Base-by-base conservation (phyloP, 192 early-diverging fungal species). In the Backusella macrospora region DNA sequence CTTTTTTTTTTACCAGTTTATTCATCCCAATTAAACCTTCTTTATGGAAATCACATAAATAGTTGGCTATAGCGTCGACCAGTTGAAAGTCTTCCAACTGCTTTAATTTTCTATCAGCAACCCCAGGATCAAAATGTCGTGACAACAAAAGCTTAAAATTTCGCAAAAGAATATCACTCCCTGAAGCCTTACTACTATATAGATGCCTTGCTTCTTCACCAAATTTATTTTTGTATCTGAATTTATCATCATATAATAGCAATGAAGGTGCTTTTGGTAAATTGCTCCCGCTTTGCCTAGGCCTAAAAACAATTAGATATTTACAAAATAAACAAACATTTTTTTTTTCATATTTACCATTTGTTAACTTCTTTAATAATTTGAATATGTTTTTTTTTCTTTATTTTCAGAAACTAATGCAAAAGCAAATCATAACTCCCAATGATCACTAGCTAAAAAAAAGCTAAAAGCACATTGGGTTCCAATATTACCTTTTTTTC, bases 61-160 rank as follows among this genome's bases (percentile, higher is more conserved):
- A 86, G 46, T 86, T 81, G 5, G 82, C 81, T 65, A 86, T 86
- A 40, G 82, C 82, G 15, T 81, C 81, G 12, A 83, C 80, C 21
- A 82, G 66, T 14, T 42, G 66, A 21, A 68, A 68, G 26, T 68
- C 66, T 55, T 55, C 49, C 23, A 55, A 15, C 1, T 55, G 49
- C 23, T 55, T 55, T 55, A 55, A 55, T 55, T 55, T 55, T 55
- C 49, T 18, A 23, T 55, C 49, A 10, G 18, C 49, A 55, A 21
- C 49, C 8, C 23, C 52, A 23, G 18, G 52, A 26, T 59, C 52
- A 23, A 59, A 59, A 23, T 59, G 52, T 1, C 52, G 52, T 26
- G 52, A 59, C 9, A 59, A n/a, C 26, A 59, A 12, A 3, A 59
- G 52, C 8, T 59, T 16, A 21, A 45, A 23, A 73, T 52, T 29